Base-by-base conservation (phyloP, 2,329 filamentous ascomycete species). In the Penicillium oxalicum region DNA sequence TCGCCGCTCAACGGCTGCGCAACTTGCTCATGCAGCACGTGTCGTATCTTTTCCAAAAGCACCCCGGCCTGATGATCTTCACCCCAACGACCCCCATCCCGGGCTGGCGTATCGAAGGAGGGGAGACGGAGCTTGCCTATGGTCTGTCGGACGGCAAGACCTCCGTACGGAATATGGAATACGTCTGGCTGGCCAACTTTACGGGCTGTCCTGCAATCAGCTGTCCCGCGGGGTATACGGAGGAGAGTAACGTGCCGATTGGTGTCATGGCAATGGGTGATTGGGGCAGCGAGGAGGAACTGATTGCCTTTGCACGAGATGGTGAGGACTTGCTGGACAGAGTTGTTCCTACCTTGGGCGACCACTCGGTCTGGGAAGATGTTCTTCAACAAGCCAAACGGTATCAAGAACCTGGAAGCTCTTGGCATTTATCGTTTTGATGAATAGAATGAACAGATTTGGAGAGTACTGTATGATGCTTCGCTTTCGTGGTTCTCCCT, bases 101-200 rank as follows among this genome's bases (percentile, higher is more conserved):
- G 0, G 90, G 90, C 9, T 94, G 87, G 86, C 79, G 80, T 37
- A 81, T 84, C 9, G 68, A 75, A 1, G 76, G 73, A 7, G 83
- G 87, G 36, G 73, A 82, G 12, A 72, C 72, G n/a, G 83, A 90
- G 60, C 64, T 82, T 4, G 57, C 63, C 6, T 70, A 75, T 40
- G 91, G 91, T 2, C 74, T 88, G 56, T 84, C 78, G 34, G 86
- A 96, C 65, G 84, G 78, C 0, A 89, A 93, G 64, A 75, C 72
- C 52, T 83, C 81, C 12, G 73, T 95, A n/a, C 75, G 79, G 26
- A 87, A 81, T 62, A 95, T 95, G 88, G 81, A 85, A 67, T 95
- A 88, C 69, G 83, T 87, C 12, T 95, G 87, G 79, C 70, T 95
- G 33, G 86, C 90, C 5, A 96, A 96, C 68, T 84, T 89, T 58